Evolutionary conservation across 1,139 yeast species (phyloP).

Genomic region (Spathaspora jeffriesii): DNA sequence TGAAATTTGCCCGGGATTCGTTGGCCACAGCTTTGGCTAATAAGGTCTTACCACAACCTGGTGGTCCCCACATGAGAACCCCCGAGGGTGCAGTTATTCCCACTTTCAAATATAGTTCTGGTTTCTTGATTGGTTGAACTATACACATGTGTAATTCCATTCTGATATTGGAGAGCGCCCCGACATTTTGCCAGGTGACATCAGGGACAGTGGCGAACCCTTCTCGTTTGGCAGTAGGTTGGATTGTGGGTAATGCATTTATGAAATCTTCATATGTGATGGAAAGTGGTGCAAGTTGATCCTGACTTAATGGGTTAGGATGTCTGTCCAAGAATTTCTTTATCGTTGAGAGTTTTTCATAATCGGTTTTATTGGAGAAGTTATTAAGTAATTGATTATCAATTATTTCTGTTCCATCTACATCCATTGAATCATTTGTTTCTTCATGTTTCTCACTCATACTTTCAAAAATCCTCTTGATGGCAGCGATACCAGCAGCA

Average conservation of each 20-base stretch:
- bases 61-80: slow-evolving; percentile 98
- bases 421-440: slow-evolving; percentile 38
- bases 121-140: slow-evolving; percentile 94
- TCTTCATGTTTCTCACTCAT: slow-evolving; percentile 39
- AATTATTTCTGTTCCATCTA: slow-evolving; percentile 26
- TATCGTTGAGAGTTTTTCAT: slow-evolving; percentile 60
- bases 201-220: slow-evolving; percentile 99
- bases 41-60: slow-evolving; percentile 97
- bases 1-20: slow-evolving; percentile 94
- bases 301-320: slow-evolving; percentile 76
- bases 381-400: slow-evolving; percentile 14
- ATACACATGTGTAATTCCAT: slow-evolving; percentile 96
- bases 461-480: slow-evolving; percentile 77
- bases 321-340: slow-evolving; percentile 71
- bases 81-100: slow-evolving; percentile 99
- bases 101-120: slow-evolving; percentile 84
- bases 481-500: slow-evolving; percentile 95
- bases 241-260: slow-evolving; percentile 86
- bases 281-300: slow-evolving; percentile 72
- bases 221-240: slow-evolving; percentile 97
- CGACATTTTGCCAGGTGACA: slow-evolving; percentile 94
- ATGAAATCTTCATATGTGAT: slow-evolving; percentile 81
- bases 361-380: slow-evolving; percentile 32
- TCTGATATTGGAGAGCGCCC: slow-evolving; percentile 79
- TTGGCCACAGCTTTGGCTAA: slow-evolving; percentile 98